Percentiles rank a stretch among this genome's conserved stretches.
Conservation (phyloP, 1,284 basidiomycete genomes). For the Golubevia pallescens region DNA sequence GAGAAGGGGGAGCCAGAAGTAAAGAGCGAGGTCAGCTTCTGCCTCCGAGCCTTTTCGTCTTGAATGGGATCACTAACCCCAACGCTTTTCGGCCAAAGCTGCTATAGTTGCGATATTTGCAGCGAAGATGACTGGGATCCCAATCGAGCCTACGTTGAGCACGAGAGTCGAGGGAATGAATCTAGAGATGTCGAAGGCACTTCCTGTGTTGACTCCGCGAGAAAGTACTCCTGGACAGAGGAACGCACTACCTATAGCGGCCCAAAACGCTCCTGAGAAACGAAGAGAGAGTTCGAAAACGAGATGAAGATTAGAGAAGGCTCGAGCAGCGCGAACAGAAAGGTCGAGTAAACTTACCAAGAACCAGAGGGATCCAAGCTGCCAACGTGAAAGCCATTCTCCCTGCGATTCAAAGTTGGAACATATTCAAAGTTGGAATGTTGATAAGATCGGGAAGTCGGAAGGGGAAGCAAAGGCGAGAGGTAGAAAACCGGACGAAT, state of each 20-base stretch:
- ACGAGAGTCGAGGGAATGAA: not conserved
- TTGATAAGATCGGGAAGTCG: too few species aligned
- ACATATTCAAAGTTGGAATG: too few species aligned
- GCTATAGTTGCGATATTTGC: not conserved
- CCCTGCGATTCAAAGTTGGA: not conserved
- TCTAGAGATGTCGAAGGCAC: not conserved
- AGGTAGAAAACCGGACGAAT: too few species aligned
- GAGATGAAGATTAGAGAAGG: too few species aligned
- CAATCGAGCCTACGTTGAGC: not conserved
- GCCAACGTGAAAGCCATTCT: not conserved
- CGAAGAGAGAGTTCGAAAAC: too few species aligned
- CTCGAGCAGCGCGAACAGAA: too few species aligned
- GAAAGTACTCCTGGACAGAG: not conserved
- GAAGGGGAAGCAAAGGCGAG: too few species aligned
- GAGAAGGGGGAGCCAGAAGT: not conserved
- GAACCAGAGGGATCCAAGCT: not conserved
- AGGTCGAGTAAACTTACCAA: not conserved
- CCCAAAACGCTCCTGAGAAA: too few species aligned
- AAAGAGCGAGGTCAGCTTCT: not conserved
- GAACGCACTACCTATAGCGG: not conserved
- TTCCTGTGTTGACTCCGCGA: not conserved
- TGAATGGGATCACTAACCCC: not conserved
- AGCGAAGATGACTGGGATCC: not conserved
- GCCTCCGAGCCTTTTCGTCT: not conserved
- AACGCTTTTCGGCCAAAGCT: not conserved